Conservation (phyloP, 805 yeast species). For the Candida jianshihensis region DNA sequence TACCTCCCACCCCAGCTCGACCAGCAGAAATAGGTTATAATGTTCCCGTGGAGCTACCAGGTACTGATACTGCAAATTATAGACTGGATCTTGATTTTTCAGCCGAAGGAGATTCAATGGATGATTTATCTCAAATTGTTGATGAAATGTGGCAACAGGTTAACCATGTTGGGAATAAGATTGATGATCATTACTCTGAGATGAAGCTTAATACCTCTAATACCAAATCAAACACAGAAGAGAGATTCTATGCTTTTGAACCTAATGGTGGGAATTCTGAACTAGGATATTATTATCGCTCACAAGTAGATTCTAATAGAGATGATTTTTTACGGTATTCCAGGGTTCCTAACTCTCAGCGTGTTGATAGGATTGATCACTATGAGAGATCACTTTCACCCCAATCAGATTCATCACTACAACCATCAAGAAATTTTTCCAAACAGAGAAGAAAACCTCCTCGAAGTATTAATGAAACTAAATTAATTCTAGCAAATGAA, state of each 20-base stretch:
- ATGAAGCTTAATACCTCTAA: too few relatives aligned
- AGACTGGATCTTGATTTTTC: too few relatives aligned
- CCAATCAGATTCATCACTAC: slow-evolving; percentile 4
- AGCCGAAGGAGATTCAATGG: slow-evolving; percentile 13
- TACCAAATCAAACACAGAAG: too few relatives aligned
- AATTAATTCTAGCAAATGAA: not conserved
- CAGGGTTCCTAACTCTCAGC: not conserved
- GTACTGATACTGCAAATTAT: too few relatives aligned
- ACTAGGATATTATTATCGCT: too few relatives aligned
- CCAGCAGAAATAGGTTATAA: too few relatives aligned
- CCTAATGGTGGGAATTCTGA: too few relatives aligned
- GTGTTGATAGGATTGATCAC: too few relatives aligned
- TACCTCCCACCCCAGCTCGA: too few relatives aligned
- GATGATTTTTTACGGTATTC: not conserved
- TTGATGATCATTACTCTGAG: slow-evolving; percentile 9
- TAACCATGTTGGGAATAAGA: slow-evolving; percentile 15
- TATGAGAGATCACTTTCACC: slow-evolving; percentile 1
- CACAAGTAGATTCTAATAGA: too few relatives aligned
- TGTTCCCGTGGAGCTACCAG: too few relatives aligned
- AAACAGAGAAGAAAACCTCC: slow-evolving; percentile 10
- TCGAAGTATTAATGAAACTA: not conserved
- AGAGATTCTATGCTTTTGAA: too few relatives aligned
- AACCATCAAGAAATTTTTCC: not conserved
- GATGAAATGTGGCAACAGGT: slow-evolving; percentile 26
- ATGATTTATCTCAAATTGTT: slow-evolving; percentile 29